Base-by-base conservation (phyloP, 1,284 basidiomycete genomes). In the Hemileia vastatrix region DNA sequence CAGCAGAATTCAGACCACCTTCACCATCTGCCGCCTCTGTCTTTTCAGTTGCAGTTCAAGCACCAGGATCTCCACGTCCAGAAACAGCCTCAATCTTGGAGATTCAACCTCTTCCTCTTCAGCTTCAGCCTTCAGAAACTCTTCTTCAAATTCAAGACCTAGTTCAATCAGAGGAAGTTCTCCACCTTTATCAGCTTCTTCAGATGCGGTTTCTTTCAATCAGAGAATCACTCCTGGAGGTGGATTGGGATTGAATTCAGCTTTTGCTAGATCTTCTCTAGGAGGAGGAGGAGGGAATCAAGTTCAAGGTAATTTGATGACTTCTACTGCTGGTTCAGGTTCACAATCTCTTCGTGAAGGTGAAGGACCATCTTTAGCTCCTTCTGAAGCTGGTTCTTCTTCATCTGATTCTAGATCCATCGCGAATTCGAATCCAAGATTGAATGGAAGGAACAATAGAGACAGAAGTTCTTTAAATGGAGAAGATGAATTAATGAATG, bases 41-140 rank as follows among this genome's bases (percentile, higher is more conserved):
- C n/a, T n/a, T n/a, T n/a, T n/a, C n/a, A n/a, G n/a, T n/a, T n/a
- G n/a, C n/a, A n/a, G n/a, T n/a, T n/a, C n/a, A n/a, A n/a, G n/a
- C n/a, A n/a, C n/a, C 70, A 19, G 72, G 67, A 9, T 71, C 72
- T 13, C 72, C 72, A 3, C 36, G 36, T 40, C 36, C 36, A 40
- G 36, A 40, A 40, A 9, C 36, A 40, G 36, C 36, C 36, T 27
- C 27, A 27, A 27, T 32, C 21, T 43, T 55, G 53, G 53, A 32
- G 40, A 40, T 13, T 45, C 53, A n/a, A 32, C 48, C 48, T 50
- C 48, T 24, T 27, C 53, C 21, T 27, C 53, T 27, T 21, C 53
- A 55, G 53, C 31, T 13, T 54, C 51, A 9, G 33, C 51, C 4
- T 15, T 55, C 11, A 40, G 36, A 40, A 9, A 40, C 8, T 40